Base-by-base conservation (phyloP, 1,284 basidiomycete genomes). In the Ceratobasidium sp. region DNA sequence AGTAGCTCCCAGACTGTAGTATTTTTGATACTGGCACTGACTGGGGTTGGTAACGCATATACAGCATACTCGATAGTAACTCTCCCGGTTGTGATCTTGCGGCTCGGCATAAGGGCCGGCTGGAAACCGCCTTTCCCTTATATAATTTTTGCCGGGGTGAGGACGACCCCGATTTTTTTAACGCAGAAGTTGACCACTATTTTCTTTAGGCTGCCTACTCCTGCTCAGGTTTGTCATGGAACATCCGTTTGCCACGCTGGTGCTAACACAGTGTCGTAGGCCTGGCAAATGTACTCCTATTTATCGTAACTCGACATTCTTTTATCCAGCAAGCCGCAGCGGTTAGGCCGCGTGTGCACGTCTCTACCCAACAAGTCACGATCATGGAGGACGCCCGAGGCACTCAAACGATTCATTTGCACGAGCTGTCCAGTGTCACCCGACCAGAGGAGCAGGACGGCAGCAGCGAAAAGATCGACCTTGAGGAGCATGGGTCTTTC, bases 201-300 rank as follows among this genome's bases (percentile, higher is more conserved):
- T 2, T 16, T 39, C 22, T 37, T 27, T 22, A 69, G 65, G 56
- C 56, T 9, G 56, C 51, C 24, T 69, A 56, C 53, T 41, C 65
- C 3, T 54, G 34, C 41, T 56, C 51, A 43, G 65, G 65, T 69
- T 29, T 24, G 53, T 69, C 46, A 66, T 37, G 31, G 37, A 51
- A 53, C 27, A 5, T 29, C 9, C 24, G 34, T 19, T 46, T 22
- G 64, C 64, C 22, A 53, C 41, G 27, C 46, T 22, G 31, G 31
- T 3, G 19, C 64, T 46, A n/a, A 39, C 39, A 29, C 4, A 4
- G 14, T 4, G 29, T n/a, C 19, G 27, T 19, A 69, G 65, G 65
- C 27, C 22, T 69, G 27, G 56, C 65, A 41, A 69, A 69, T 46
- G 65, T n/a, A n/a, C n/a, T n/a, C n/a, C n/a, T n/a, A n/a, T n/a